Percentiles rank a stretch among this genome's conserved stretches.
Evolutionary conservation across 306 rosid species (phyloP).

Genomic region (Lathyrus oleraceus): DNA sequence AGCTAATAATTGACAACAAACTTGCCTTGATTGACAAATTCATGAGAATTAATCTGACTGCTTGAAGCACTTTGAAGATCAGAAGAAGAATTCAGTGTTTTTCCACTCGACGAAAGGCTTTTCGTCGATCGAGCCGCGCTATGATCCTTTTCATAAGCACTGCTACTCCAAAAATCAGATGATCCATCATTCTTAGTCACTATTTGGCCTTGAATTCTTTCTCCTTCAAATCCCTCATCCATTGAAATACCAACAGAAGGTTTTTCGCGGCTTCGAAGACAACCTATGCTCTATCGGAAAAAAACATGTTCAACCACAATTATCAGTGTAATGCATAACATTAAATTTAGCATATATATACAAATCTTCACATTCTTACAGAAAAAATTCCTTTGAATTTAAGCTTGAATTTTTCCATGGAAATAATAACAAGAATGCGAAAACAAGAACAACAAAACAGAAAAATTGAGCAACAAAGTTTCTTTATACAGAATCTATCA

Average conservation of each 20-base stretch:
- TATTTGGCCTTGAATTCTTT: conserved; percentile 42
- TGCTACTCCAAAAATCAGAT: conserved; percentile 69
- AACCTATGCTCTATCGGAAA: conserved; percentile 86
- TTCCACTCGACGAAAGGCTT: conserved; percentile 49
- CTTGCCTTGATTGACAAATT: conserved; percentile 79
- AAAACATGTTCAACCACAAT: conserved; percentile 50
- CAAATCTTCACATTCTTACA: conserved; percentile 44
- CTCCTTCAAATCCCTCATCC: conserved; percentile 51
- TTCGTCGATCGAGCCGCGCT: conserved; percentile 53
- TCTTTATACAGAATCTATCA: conserved; percentile 58
- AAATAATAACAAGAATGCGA: conserved; percentile 43
- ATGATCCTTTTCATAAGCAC: conserved; percentile 65
- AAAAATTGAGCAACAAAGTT: conserved; percentile 63
- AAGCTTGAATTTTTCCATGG: conserved; percentile 57
- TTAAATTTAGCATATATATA: conserved; percentile 10
- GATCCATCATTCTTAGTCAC: conserved; percentile 50
- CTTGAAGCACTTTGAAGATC: conserved; percentile 51
- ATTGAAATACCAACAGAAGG: conserved; percentile 38
- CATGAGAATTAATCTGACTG: conserved; percentile 49
- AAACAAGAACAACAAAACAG: conserved; percentile 54
- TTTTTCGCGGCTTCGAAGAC: conserved; percentile 62
- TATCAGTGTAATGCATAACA: not conserved
- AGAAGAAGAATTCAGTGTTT: conserved; percentile 41
- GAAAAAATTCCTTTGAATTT: conserved; percentile 58
- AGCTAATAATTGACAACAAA: conserved; percentile 4